phyloP scores from a whole-genome alignment of 2,329 filamentous ascomycete species.

The Aspergillus chevalieri region DNA sequence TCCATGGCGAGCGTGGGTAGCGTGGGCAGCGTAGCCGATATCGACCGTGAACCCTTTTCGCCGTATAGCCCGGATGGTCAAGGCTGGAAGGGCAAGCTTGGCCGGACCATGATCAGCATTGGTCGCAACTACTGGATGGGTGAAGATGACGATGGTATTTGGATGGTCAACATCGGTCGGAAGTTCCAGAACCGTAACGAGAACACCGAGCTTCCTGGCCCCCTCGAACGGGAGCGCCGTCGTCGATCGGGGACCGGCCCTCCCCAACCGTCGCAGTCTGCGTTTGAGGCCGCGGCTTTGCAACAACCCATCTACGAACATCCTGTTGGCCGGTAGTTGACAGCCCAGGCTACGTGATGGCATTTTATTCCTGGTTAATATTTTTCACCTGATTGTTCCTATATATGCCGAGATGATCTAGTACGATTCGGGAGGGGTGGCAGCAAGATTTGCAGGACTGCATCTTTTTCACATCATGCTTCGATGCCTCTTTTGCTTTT shows the following conservation, averaged over 20 bases:
- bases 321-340: not conserved
- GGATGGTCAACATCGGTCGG: slow-evolving; percentile 59
- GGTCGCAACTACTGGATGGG: slow-evolving; percentile 78
- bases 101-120: slow-evolving; percentile 69
- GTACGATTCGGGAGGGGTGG: slow-evolving; percentile 4
- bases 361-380: slow-evolving; percentile 7
- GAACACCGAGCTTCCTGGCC: slow-evolving; percentile 37
- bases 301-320: slow-evolving; percentile 28
- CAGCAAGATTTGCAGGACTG: slow-evolving; percentile 1
- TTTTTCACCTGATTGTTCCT: slow-evolving; percentile 8
- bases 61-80: slow-evolving; percentile 64
- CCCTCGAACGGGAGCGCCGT: slow-evolving; percentile 53
- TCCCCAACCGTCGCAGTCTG: slow-evolving; percentile 34
- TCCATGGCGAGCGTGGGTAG: slow-evolving; percentile 45
- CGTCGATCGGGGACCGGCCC: slow-evolving; percentile 58
- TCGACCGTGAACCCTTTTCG: slow-evolving; percentile 63
- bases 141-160: slow-evolving; percentile 56
- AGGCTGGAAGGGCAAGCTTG: slow-evolving; percentile 72
- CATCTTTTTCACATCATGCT: not conserved
- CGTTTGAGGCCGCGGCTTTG: slow-evolving; percentile 29
- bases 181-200: slow-evolving; percentile 51
- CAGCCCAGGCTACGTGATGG: slow-evolving; percentile 1
- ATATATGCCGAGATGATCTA: slow-evolving; percentile 21
- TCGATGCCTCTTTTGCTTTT: slow-evolving; percentile 1
- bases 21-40: slow-evolving; percentile 41